Percentiles rank a stretch among this genome's conserved stretches.
Conservation (phyloP, 345 rosid genomes). For the Rhodamnia rubescens region DNA sequence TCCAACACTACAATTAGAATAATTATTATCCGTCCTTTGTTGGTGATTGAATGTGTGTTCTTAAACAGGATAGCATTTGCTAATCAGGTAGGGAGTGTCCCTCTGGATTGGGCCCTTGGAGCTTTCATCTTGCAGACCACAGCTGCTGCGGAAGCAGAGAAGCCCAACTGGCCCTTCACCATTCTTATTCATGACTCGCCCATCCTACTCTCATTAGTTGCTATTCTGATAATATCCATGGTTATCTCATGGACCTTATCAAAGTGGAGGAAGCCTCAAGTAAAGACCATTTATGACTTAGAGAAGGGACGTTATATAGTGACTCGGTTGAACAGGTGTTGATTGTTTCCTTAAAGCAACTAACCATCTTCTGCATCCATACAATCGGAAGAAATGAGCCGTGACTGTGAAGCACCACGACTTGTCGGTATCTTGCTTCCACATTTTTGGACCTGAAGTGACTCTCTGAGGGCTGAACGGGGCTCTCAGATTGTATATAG, state of each 20-base stretch:
- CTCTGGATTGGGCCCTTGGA: constrained; percentile 93
- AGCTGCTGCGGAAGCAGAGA: constrained; percentile 11
- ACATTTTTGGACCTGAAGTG: background rate
- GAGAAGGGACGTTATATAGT: constrained; percentile 87
- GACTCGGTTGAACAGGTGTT: constrained; percentile 49
- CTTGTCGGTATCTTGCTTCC: background rate
- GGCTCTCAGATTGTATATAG: background rate
- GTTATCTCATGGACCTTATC: constrained; percentile 47
- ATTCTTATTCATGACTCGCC: constrained; percentile 39
- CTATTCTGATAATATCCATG: constrained; percentile 29
- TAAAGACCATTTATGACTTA: constrained; percentile 74
- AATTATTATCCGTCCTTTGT: background rate
- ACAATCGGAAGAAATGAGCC: background rate
- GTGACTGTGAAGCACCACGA: background rate
- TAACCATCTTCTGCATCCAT: background rate
- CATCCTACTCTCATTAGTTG: constrained; percentile 26
- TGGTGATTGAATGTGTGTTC: background rate
- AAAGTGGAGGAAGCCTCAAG: constrained; percentile 72
- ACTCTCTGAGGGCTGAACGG: background rate
- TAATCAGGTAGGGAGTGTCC: constrained; percentile 58
- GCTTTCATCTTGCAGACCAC: constrained; percentile 72
- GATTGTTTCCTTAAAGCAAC: background rate
- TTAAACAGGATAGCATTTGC: constrained; percentile 47
- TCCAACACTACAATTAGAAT: background rate
- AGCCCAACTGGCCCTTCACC: constrained; percentile 31